Evolutionary conservation across 2,329 filamentous ascomycete species (phyloP), one percentile per base, ranked within the genome.

Genomic region (Pseudogymnoascus sp.): DNA sequence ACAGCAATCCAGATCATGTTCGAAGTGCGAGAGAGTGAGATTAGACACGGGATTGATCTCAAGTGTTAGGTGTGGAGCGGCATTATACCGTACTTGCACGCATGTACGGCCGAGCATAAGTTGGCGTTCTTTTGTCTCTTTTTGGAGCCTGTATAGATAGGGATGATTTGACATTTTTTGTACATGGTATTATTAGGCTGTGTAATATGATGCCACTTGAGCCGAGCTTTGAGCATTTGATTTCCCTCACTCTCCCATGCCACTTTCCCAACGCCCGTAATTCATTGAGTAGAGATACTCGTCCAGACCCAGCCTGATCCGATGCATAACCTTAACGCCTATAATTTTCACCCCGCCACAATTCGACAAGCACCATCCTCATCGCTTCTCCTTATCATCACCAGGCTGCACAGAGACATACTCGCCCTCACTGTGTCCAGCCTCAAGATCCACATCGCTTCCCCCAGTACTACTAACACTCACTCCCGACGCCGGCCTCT

Each of bases 1-100:
- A 86, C 93, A 0, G 93, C 89, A 25, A 84, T 89, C 44, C 93
- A 97, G 78, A 79, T 97, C 71, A 99, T 99, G 95, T 97, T 97
- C 78, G 95, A 99, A 79, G 84, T 96, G 69, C 82, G 95, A 61
- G 91, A 97, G 78, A 81, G 83, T 44, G 95, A 99, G 79, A 85
- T 87, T 76, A 84, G 93, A 70, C 85, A 84, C 69, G 95, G 95
- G 0, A 88, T 97, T 64, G 82, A 85, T 69, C 74, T 97, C 75
- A 96, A 91, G 78, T 97, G 91, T 74, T 96, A 72, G 59, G 5
- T 25, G 12, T 16, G 38, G 59, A 38, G 59, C 59, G 28, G n/a
- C n/a, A 56, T 56, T 18, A 34, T 34, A 56, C 25, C 14, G 28
- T 6, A 56, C 34, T 56, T 56, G n/a, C 50, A 28, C 28, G 2